Evolutionary conservation across 495 filamentous ascomycete species (phyloP), one percentile per base, ranked within the genome.

Genomic region (Hypomontagnella submonticulosa): DNA sequence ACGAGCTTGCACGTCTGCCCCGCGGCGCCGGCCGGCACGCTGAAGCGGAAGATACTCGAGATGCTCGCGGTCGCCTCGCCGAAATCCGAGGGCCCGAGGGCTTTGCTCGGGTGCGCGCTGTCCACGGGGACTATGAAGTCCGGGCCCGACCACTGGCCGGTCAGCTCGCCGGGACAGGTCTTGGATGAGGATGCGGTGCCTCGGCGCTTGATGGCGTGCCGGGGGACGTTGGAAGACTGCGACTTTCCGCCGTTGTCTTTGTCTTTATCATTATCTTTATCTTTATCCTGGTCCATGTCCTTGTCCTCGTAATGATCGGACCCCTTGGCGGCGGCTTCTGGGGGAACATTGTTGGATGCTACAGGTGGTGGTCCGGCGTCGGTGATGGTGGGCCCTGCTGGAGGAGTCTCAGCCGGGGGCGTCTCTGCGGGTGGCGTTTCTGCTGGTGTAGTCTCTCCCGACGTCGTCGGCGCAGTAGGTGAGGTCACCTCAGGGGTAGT

Each of bases 1-100:
- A 89, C 73, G 6, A 90, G 81, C 32, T 79, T 78, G 75, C 90
- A 92, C 0, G 79, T 88, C 74, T 85, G 84, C 44, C 80, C 84
- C 37, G 78, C 70, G 69, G 84, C 77, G 9, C 71, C 71, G 0
- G 70, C 23, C 0, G 86, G 87, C 40, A 91, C 83, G 70, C 89
- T 87, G 75, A 92, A 92, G 74, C 88, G 88, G 83, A 90, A 92
- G 42, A 88, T 73, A 13, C 80, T 83, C 33, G 87, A 88, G 58
- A 86, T 74, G 19, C 79, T 83, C 3, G 80, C 67, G 3, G 80
- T 80, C 27, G 90, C 75, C 5, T 80, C 77, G 34, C 87, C 87
- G 57, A 83, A 84, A 71, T 75, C 81, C 0, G 76, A 77, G 11
- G 83, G 87, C 7, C 87, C 87, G 12, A 73, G 68, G 2, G 87